Base-by-base conservation (phyloP, 1,139 yeast species). In the Yamadazyma diospyri region DNA sequence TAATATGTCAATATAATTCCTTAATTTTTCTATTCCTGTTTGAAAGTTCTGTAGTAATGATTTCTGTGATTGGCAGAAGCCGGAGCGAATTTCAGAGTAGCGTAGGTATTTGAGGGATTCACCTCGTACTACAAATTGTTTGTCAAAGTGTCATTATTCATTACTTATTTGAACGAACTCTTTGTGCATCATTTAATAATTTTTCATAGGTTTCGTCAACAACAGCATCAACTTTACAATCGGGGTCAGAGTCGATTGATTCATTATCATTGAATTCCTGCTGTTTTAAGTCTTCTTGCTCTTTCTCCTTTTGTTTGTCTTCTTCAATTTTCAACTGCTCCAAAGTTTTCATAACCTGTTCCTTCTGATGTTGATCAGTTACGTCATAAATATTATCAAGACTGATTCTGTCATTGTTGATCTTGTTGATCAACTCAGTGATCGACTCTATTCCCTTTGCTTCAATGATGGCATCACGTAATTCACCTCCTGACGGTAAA, bases 391-490 rank as follows among this genome's bases (percentile, higher is more conserved):
- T 76, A 19, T 70, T 72, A 27, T 78, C 79, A 41, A 80, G 59
- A 40, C 74, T 71, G 15, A 75, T 62, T 22, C 76, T 51, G 37
- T 76, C 68, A 33, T 58, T 63, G 47, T 75, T 76, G 33, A 85
- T 81, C 45, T 76, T 80, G 35, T 72, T 77, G 47, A 86, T 81
- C 46, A 84, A 68, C 38, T 82, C 87, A 10, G 73, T 71, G 5
- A 84, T 84, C 13, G 83, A 75, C 39, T 79, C 80, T 35, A 82
- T 76, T 36, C 94, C 94, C 48, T 83, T 83, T 3, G 89, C 89
- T 36, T 77, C 76, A 34, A 83, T 78, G 28, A 83, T 80, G 0
- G 92, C 88, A 40, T 81, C 85, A 39, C 94, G 65, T 25, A 85
- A 61, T 50, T 83, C 88, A 3, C 80, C 70, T 13, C 94, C 94